Conservation (phyloP, 2,329 filamentous ascomycete genomes). For the Alternaria viburni region DNA sequence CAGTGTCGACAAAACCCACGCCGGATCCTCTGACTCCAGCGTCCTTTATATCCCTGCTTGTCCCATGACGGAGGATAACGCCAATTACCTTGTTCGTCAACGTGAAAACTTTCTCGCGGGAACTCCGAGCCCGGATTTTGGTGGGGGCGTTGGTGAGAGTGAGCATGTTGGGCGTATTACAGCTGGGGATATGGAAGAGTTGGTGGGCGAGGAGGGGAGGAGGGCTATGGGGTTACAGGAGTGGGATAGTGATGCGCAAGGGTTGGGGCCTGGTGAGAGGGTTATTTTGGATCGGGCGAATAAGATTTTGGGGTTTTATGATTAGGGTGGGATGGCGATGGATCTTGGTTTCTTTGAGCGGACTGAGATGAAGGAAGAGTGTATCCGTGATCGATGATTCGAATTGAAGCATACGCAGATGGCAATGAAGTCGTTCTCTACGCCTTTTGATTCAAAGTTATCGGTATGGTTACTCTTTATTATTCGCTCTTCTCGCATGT, state of each 20-base stretch:
- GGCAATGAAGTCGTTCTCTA: too few species aligned
- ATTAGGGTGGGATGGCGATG: too few species aligned
- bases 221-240: conserved; percentile 62
- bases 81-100: conserved; percentile 73
- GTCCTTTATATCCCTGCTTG: conserved; percentile 91
- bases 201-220: conserved; percentile 56
- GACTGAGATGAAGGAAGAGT: too few species aligned
- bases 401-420: too few species aligned
- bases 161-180: conserved; percentile 53
- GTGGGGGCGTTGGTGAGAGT: conserved; percentile 68
- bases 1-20: conserved; percentile 80
- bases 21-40: conserved; percentile 74
- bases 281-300: conserved; percentile 61
- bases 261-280: conserved; percentile 59
- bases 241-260: conserved; percentile 57
- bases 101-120: conserved; percentile 73
- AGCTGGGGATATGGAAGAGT: conserved; percentile 46
- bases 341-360: too few species aligned
- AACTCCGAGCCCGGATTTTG: conserved; percentile 56
- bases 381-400: too few species aligned
- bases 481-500: too few species aligned
- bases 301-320: conserved; percentile 59
- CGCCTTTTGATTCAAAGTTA: too few species aligned
- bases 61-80: conserved; percentile 77
- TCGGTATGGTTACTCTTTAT: too few species aligned